phyloP scores from a whole-genome alignment of 2,329 filamentous ascomycete species.

The Hypoxylon sp. region DNA sequence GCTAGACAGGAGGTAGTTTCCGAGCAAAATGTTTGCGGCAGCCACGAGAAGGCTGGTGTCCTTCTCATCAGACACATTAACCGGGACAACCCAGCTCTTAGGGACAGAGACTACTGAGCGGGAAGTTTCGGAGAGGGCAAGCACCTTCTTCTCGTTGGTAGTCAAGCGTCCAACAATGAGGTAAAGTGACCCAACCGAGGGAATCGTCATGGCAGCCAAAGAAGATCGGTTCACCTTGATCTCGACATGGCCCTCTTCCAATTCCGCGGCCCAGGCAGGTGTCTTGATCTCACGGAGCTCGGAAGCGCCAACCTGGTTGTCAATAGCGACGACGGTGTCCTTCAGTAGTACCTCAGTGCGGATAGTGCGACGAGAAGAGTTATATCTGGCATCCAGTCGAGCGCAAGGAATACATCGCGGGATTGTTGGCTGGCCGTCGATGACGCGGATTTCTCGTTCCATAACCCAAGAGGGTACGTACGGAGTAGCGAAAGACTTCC shows the following conservation, averaged over 20 bases:
- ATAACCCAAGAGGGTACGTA: conserved; percentile 24
- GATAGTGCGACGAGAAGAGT: conserved; percentile 24
- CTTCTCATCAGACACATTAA: conserved; percentile 24
- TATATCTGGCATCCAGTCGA: conserved; percentile 14
- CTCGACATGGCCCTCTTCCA: conserved; percentile 16
- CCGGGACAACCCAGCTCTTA: conserved; percentile 17
- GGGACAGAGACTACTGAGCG: conserved; percentile 34
- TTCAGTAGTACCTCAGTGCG: conserved; percentile 17
- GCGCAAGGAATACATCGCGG: conserved; percentile 18
- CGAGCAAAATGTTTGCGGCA: conserved; percentile 30
- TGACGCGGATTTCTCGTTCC: conserved; percentile 19
- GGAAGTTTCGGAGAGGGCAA: conserved; percentile 28
- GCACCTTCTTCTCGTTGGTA: conserved; percentile 21
- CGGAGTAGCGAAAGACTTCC: conserved; percentile 21
- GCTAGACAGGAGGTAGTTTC: conserved; percentile 17
- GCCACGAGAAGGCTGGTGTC: conserved; percentile 22
- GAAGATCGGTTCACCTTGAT: conserved; percentile 27
- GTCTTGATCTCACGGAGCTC: conserved; percentile 17
- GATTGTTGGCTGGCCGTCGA: conserved; percentile 9
- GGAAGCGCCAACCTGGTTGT: conserved; percentile 11
- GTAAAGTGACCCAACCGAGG: conserved; percentile 28
- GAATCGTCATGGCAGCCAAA: conserved; percentile 16
- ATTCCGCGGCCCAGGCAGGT: conserved; percentile 6
- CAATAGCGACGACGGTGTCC: conserved; percentile 16
- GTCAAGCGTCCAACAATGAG: conserved; percentile 20